These are phyloP conservation scores for Chaetomium strumarium DNA, from an alignment of 2,329 filamentous ascomycete genomes.

Conservation along the genomic window DNA sequence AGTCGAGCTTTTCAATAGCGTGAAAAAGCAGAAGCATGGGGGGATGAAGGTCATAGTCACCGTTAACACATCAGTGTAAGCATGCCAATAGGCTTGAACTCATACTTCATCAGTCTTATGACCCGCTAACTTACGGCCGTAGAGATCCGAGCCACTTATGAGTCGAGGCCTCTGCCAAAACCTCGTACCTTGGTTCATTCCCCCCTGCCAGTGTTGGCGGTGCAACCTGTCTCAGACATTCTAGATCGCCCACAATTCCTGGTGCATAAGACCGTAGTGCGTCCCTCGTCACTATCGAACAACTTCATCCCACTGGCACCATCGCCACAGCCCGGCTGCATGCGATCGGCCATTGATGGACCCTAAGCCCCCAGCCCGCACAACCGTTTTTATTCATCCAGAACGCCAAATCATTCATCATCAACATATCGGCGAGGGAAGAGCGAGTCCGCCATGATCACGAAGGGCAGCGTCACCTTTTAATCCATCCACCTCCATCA, in stretches of 20 bases:
- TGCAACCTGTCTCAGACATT: neutral
- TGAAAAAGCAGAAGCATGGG: conserved; percentile 31
- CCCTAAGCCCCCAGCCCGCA: neutral
- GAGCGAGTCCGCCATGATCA: neutral
- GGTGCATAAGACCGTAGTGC: neutral
- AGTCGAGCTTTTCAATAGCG: conserved; percentile 30
- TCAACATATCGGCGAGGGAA: neutral
- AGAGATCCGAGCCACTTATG: neutral
- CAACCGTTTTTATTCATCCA: neutral
- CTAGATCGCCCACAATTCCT: neutral
- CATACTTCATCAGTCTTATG: neutral
- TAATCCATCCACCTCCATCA: neutral
- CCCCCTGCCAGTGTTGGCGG: neutral
- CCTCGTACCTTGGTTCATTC: neutral
- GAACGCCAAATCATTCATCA: neutral
- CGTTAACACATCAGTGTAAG: conserved; percentile 7
- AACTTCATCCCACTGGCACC: neutral
- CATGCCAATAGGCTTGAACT: neutral
- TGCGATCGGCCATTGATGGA: neutral
- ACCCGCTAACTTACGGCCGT: neutral
- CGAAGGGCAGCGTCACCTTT: neutral
- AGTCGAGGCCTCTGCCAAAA: neutral
- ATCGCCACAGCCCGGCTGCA: neutral
- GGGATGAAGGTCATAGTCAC: conserved; percentile 29
- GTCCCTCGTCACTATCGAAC: neutral